Conservation (phyloP, 176 grass and related monocot genomes). For the Bromus sterilis region DNA sequence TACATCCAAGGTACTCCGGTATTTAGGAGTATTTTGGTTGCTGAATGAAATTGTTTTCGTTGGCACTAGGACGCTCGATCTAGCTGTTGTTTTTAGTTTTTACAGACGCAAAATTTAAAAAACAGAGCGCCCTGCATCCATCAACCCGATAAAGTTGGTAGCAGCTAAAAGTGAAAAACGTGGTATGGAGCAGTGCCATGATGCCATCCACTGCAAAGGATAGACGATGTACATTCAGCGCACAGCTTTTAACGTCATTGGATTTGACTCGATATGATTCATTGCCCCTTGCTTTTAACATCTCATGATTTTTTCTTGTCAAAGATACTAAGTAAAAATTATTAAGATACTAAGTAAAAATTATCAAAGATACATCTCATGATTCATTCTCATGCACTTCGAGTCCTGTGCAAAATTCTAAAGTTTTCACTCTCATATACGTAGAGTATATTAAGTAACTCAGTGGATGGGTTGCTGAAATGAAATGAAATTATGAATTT, state of each 20-base stretch:
- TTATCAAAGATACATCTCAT: too few species aligned
- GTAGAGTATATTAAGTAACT: too few species aligned
- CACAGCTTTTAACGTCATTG: conserved; percentile 13
- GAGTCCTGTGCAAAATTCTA: too few species aligned
- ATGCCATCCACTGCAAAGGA: background rate
- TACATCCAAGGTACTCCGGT: background rate
- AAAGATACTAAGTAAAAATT: too few species aligned
- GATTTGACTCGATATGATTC: background rate
- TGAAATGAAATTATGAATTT: background rate
- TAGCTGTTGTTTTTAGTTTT: background rate
- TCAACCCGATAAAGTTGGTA: background rate
- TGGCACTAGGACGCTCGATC: too few species aligned
- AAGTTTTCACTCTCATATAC: too few species aligned
- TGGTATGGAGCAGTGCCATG: background rate
- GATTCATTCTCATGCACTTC: too few species aligned
- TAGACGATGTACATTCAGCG: background rate
- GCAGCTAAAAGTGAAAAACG: background rate
- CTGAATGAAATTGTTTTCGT: background rate
- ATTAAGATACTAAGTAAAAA: too few species aligned
- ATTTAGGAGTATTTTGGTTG: background rate
- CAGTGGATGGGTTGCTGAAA: background rate
- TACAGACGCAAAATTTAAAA: too few species aligned
- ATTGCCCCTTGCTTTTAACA: background rate
- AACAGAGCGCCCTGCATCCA: background rate
- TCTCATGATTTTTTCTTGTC: too few species aligned